phyloP scores from a whole-genome alignment of 345 rosid species.

The Moringa oleifera region DNA sequence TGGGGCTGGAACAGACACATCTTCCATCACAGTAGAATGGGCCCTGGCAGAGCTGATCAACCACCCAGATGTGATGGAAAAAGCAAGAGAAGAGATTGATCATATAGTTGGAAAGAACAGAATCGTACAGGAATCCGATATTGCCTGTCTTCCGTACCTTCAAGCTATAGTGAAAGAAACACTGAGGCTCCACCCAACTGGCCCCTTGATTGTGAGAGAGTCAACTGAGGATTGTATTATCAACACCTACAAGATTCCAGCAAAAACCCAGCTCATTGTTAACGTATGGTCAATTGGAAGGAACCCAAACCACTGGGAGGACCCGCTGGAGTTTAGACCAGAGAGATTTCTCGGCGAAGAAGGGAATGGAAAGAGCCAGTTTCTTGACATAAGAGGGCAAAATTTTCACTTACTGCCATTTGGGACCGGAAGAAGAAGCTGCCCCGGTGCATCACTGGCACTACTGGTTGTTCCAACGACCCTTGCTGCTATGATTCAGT shows the following conservation, averaged over 20 bases:
- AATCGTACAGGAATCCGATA: slow-evolving; percentile 50
- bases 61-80: slow-evolving; percentile 55
- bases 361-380: slow-evolving; percentile 27
- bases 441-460: slow-evolving; percentile 38
- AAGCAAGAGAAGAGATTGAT: slow-evolving; percentile 51
- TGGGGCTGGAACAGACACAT: slow-evolving; percentile 64
- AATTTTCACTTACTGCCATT: slow-evolving; percentile 23
- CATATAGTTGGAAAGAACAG: slow-evolving; percentile 47
- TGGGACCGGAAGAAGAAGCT: slow-evolving; percentile 59
- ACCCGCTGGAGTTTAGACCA: slow-evolving; percentile 49
- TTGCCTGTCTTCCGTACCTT: slow-evolving; percentile 47
- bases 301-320: slow-evolving; percentile 45
- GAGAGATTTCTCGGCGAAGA: slow-evolving; percentile 47
- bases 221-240: slow-evolving; percentile 39
- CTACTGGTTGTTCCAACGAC: slow-evolving; percentile 19
- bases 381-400: slow-evolving; percentile 26
- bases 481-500: slow-evolving; percentile 23
- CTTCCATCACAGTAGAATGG: slow-evolving; percentile 59
- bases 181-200: slow-evolving; percentile 70
- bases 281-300: slow-evolving; percentile 56
- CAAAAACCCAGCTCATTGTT: slow-evolving; percentile 44
- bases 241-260: slow-evolving; percentile 39
- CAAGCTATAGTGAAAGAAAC: slow-evolving; percentile 64
- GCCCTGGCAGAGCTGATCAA: slow-evolving; percentile 69
- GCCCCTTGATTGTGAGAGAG: slow-evolving; percentile 43